Evolutionary conservation across 176 grass and related monocot species (phyloP).

Genomic region (Phragmites australis): DNA sequence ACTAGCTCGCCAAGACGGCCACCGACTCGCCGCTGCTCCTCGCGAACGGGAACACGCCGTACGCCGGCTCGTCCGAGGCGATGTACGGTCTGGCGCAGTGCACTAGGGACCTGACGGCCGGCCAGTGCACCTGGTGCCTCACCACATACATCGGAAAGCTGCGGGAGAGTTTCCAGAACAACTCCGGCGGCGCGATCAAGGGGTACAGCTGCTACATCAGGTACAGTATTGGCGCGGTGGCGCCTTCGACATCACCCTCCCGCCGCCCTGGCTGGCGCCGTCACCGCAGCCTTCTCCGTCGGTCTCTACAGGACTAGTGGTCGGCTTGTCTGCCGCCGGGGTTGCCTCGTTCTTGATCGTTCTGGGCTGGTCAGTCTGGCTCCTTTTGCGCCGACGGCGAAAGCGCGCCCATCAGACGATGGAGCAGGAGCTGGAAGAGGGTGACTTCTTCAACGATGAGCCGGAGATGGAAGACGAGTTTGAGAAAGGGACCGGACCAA

Average conservation of each 20-base stretch:
- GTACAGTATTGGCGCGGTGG: background rate
- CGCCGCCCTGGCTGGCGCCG: background rate
- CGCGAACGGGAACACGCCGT: background rate
- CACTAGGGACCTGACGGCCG: slow-evolving; percentile 35
- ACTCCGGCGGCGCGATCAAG: slow-evolving; percentile 1
- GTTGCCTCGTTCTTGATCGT: background rate
- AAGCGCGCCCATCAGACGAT: background rate
- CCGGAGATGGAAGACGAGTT: slow-evolving; percentile 33
- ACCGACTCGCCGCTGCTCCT: background rate
- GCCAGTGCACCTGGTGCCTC: slow-evolving; percentile 41
- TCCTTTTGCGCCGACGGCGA: background rate
- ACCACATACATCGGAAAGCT: accelerated
- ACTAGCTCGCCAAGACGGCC: background rate
- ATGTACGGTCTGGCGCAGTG: slow-evolving; percentile 61
- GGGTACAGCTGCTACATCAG: slow-evolving; percentile 42
- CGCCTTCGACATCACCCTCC: slow-evolving; percentile 13
- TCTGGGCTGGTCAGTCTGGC: background rate
- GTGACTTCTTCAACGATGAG: background rate
- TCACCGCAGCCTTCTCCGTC: no score
- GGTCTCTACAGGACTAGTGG: background rate
- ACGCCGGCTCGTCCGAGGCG: background rate
- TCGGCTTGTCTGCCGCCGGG: background rate
- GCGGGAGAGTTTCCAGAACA: background rate
- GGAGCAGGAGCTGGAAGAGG: slow-evolving; percentile 20
- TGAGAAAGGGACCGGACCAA: slow-evolving; percentile 25